Conservation (phyloP, 306 rosid species). For the Alnus rubra region DNA sequence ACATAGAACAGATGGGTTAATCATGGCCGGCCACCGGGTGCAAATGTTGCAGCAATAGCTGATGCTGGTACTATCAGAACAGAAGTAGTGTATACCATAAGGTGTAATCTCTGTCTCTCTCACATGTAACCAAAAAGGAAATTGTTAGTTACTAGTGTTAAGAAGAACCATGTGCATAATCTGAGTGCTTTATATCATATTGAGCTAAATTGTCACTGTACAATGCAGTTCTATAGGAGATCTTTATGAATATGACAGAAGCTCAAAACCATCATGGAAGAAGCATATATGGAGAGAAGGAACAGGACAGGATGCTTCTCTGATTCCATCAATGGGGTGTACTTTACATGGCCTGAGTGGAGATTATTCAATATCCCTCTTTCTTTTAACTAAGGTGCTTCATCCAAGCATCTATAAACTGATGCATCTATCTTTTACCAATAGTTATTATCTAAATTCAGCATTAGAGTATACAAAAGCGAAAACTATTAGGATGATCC, state of each 20-base stretch:
- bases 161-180: background rate
- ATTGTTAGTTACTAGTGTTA: background rate
- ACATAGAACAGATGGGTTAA: slow-evolving; percentile 85
- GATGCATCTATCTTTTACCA: background rate
- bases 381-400: slow-evolving; percentile 86
- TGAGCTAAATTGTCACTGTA: slow-evolving; percentile 16
- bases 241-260: slow-evolving; percentile 78
- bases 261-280: slow-evolving; percentile 90
- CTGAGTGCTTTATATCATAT: slow-evolving; percentile 14
- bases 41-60: slow-evolving; percentile 86
- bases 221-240: slow-evolving; percentile 77
- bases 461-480: slow-evolving; percentile 1
- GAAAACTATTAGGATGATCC: no score
- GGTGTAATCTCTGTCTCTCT: slow-evolving; percentile 51
- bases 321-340: slow-evolving; percentile 58
- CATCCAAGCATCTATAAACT: background rate
- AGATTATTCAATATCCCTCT: slow-evolving; percentile 73
- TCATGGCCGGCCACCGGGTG: slow-evolving; percentile 88
- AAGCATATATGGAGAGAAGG: slow-evolving; percentile 76
- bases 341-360: slow-evolving; percentile 52
- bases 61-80: slow-evolving; percentile 63
- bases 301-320: slow-evolving; percentile 41
- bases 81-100: slow-evolving; percentile 81
- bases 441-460: background rate
- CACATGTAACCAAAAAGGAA: background rate